These are phyloP conservation scores for Discostella stelligera DNA, from an alignment of 352 stramenopile species.

Conservation along the genomic window DNA sequence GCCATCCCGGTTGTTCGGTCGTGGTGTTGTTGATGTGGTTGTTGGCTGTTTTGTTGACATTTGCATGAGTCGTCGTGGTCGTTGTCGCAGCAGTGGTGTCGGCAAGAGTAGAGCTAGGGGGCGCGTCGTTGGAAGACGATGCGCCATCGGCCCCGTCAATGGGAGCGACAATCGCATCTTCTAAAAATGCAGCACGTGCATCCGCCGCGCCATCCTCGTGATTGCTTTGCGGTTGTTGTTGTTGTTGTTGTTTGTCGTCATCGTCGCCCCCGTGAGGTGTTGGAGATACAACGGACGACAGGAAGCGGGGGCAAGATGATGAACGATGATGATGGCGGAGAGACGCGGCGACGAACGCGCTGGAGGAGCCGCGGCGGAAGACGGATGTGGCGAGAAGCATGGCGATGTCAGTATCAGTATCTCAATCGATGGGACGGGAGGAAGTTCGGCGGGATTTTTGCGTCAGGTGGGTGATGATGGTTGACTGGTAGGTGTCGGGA, in stretches of 20 bases:
- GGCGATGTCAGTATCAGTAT: no score
- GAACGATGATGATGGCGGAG: neutral
- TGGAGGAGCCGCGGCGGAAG: conserved; percentile 11
- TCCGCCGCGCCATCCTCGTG: neutral
- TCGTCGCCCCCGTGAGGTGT: conserved; percentile 11
- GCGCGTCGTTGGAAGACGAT: neutral
- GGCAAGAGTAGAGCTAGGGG: neutral
- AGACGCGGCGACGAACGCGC: neutral
- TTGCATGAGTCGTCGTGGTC: neutral
- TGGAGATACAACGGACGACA: conserved; percentile 17
- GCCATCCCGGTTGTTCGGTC: conserved; percentile 21
- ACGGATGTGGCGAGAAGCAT: conserved; percentile 19
- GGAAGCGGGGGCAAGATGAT: conserved; percentile 10
- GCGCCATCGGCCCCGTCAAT: neutral
- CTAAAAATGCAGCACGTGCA: conserved; percentile 5
- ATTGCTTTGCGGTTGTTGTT: conserved; percentile 1
- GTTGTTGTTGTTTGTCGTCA: conserved; percentile 1
- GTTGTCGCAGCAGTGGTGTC: neutral
- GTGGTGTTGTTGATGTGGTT: neutral
- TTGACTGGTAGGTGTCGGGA: no score
- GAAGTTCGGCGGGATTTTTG: no score
- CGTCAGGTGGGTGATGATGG: no score
- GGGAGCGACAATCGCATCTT: neutral
- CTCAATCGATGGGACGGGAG: no score
- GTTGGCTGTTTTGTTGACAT: neutral